Base-by-base conservation (phyloP, 805 yeast genomes). In the Brettanomyces bruxellensis region DNA sequence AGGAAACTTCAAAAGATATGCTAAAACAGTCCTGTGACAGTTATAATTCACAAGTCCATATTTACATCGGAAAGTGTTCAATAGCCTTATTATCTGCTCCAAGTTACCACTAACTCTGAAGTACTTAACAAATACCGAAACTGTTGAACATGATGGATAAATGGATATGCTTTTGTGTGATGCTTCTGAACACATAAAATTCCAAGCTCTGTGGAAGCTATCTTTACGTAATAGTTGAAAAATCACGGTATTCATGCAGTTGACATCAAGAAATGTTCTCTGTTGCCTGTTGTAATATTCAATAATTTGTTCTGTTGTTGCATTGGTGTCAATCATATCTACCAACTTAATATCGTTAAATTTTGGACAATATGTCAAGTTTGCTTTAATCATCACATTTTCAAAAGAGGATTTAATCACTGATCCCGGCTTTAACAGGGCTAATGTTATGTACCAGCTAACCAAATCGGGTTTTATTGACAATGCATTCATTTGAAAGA, bases 171-270 rank as follows among this genome's bases (percentile, higher is more conserved):
- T 7, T 4, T 6, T 38, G n/a, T 3, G 34, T 22, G 5, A 12
- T 11, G 28, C n/a, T 25, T 42, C 34, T 9, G 38, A 9, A 9
- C 22, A 4, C 54, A 58, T 49, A 35, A 57, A 53, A 2, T 39
- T 34, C 63, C 61, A 57, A 3, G 57, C 57, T 3, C 40, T 46
- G 2, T 18, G 32, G 8, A 56, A 51, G 6, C 52, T 47, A 8
- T 47, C 36, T 3, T 43, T 45, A 5, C 39, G 22, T 23, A 52
- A 38, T 30, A 48, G 52, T 32, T 49, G 50, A 40, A 32, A 53
- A n/a, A 62, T 44, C 2, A 61, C 46, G 2, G 52, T 48, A 40
- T 56, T 55, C 50, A 61, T 51, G 22, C 59, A 54, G 13, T 50
- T 54, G 18, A 40, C 49, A 34, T 56, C 56, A 13, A 53, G 40